Evolutionary conservation across 1,284 basidiomycete species (phyloP).

Genomic region (Cystobasidium pallidum): DNA sequence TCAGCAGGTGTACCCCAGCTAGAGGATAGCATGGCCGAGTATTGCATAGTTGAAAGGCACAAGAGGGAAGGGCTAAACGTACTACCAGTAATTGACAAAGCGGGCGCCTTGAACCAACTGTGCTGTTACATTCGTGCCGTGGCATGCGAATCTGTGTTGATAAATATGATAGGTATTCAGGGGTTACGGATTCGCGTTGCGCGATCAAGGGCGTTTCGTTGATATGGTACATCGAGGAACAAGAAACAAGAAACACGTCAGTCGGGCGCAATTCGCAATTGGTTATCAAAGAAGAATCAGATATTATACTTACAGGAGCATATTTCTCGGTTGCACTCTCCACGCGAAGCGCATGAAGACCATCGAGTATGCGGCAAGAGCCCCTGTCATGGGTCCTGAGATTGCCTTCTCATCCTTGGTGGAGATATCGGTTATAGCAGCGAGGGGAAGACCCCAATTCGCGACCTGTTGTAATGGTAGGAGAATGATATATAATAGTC

Average conservation of each 20-base stretch:
- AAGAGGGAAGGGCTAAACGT: background rate
- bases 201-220: slow-evolving; percentile 82
- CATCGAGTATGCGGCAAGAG: slow-evolving; percentile 84
- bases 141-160: slow-evolving; percentile 54
- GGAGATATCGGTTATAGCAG: slow-evolving; percentile 80
- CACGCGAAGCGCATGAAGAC: slow-evolving; percentile 64
- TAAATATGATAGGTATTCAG: too few relatives aligned
- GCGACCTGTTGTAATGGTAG: slow-evolving; percentile 78
- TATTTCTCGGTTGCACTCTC: slow-evolving; percentile 91
- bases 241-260: background rate
- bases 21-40: too few relatives aligned
- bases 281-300: background rate
- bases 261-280: background rate
- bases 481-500: slow-evolving; percentile 1
- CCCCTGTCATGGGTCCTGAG: slow-evolving; percentile 91
- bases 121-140: slow-evolving; percentile 84
- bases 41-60: too few relatives aligned
- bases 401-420: slow-evolving; percentile 91
- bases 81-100: slow-evolving; percentile 85
- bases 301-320: slow-evolving; percentile 55
- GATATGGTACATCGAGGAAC: too few relatives aligned
- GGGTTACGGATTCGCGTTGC: too few relatives aligned
- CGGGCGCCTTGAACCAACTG: slow-evolving; percentile 80
- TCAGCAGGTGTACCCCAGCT: too few relatives aligned
- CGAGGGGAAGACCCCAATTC: slow-evolving; percentile 94